These are phyloP conservation scores for Paralagenidium karlingii DNA, from an alignment of 352 stramenopile species.

Conservation along the genomic window DNA sequence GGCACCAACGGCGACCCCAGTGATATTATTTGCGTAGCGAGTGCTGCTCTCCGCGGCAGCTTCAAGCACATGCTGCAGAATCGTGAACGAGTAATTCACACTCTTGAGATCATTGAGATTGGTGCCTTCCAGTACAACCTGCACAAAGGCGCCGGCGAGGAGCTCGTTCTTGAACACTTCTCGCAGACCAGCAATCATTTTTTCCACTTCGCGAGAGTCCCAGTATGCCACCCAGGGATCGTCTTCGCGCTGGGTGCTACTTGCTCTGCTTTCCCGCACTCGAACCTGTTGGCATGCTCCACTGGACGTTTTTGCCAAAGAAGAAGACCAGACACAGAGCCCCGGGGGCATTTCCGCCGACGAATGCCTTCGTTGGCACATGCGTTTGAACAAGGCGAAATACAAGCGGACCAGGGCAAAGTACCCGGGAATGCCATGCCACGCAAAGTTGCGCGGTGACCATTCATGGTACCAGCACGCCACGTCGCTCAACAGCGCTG, in stretches of 20 bases:
- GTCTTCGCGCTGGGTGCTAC: too few relatives aligned
- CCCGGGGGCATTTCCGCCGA: too few relatives aligned
- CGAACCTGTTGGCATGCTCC: too few relatives aligned
- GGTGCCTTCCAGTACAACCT: slow-evolving; percentile 68
- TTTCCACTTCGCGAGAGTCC: slow-evolving; percentile 38
- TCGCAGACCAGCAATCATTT: slow-evolving; percentile 29
- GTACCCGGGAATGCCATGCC: slow-evolving; percentile 73
- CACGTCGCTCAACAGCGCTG: slow-evolving; percentile 49
- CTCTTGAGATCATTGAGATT: slow-evolving; percentile 72
- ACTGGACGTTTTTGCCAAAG: too few relatives aligned
- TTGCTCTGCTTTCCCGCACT: too few relatives aligned
- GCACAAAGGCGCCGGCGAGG: slow-evolving; percentile 62
- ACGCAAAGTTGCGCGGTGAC: slow-evolving; percentile 25
- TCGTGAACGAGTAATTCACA: slow-evolving; percentile 75
- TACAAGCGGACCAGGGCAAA: slow-evolving; percentile 55
- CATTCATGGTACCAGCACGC: slow-evolving; percentile 31
- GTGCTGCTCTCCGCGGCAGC: slow-evolving; percentile 12
- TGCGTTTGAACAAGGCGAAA: slow-evolving; percentile 53
- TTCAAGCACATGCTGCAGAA: slow-evolving; percentile 65
- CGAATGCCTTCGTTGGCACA: slow-evolving; percentile 72
- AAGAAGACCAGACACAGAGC: too few relatives aligned
- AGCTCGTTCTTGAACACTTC: slow-evolving; percentile 59
- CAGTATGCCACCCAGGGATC: slow-evolving; percentile 75
- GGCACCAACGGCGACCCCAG: too few relatives aligned
- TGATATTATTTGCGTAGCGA: background rate